Conservation (phyloP, 495 filamentous ascomycete genomes). For the Choiromyces venosus region DNA sequence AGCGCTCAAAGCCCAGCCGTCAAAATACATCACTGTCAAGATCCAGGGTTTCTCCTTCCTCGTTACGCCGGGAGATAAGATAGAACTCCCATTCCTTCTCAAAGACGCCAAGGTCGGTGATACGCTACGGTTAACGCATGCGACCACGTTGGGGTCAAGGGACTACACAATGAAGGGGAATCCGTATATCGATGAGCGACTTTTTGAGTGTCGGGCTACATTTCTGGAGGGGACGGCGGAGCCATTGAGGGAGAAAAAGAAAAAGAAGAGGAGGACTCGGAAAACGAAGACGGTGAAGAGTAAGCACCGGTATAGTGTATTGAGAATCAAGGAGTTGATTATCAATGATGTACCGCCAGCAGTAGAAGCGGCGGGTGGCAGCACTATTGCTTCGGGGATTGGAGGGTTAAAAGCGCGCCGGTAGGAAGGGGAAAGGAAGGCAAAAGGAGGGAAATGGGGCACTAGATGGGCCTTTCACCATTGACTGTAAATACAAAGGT, state of each 20-base stretch:
- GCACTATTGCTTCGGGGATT: background rate
- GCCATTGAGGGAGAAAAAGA: slow-evolving; percentile 79
- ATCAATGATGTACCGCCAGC: slow-evolving; percentile 48
- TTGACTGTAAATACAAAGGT: background rate
- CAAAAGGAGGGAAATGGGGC: background rate
- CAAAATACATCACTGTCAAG: slow-evolving; percentile 81
- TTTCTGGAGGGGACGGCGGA: slow-evolving; percentile 85
- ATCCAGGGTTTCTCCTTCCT: slow-evolving; percentile 88
- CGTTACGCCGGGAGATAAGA: slow-evolving; percentile 72
- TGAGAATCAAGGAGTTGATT: slow-evolving; percentile 75
- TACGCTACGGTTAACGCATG: slow-evolving; percentile 77
- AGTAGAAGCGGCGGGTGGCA: background rate
- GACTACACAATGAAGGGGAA: slow-evolving; percentile 81
- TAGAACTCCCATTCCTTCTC: slow-evolving; percentile 96
- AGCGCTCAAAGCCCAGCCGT: slow-evolving; percentile 66
- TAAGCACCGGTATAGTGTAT: slow-evolving; percentile 81
- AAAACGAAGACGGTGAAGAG: slow-evolving; percentile 66
- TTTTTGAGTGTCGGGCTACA: slow-evolving; percentile 78
- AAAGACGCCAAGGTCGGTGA: slow-evolving; percentile 75
- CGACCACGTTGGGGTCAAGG: slow-evolving; percentile 68
- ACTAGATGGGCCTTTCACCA: background rate
- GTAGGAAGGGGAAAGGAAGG: background rate
- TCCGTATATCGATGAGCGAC: slow-evolving; percentile 69
- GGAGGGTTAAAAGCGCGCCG: background rate
- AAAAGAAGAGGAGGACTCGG: slow-evolving; percentile 85